Evolutionary conservation across 306 rosid genomes (phyloP).

Genomic region (Rosa rugosa): DNA sequence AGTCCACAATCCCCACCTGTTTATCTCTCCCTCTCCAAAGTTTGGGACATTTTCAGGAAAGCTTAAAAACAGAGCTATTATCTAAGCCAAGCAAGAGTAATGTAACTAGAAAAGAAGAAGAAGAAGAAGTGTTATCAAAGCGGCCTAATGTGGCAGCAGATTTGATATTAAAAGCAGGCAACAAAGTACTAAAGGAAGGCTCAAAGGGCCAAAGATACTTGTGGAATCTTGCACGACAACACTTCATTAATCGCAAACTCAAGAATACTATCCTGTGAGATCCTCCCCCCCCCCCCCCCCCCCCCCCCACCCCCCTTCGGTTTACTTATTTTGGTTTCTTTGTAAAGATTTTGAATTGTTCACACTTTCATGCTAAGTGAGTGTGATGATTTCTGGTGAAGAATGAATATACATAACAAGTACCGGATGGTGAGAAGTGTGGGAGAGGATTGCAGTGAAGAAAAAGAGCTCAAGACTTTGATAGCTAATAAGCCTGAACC

Average conservation of each 20-base stretch:
- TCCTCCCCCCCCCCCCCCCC: too few species aligned
- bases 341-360: not conserved
- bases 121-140: not conserved
- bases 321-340: not conserved
- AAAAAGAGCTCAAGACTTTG: conserved; percentile 71
- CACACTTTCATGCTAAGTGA: not conserved
- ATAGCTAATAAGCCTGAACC: conserved; percentile 68
- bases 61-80: not conserved
- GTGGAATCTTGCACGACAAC: not conserved
- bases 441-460: conserved; percentile 84
- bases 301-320: too few species aligned
- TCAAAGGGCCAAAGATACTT: not conserved
- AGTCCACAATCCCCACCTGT: not conserved
- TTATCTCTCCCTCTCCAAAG: not conserved
- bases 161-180: not conserved
- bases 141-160: not conserved
- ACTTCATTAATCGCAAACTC: not conserved
- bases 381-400: conserved; percentile 6
- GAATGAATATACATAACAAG: conserved; percentile 58
- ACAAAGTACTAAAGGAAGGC: not conserved
- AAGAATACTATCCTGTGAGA: not conserved
- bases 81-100: not conserved
- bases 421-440: conserved; percentile 61
- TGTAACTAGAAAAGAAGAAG: not conserved
- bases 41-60: not conserved